Base-by-base conservation (phyloP, 1,139 yeast genomes). In the Candida sp. region DNA sequence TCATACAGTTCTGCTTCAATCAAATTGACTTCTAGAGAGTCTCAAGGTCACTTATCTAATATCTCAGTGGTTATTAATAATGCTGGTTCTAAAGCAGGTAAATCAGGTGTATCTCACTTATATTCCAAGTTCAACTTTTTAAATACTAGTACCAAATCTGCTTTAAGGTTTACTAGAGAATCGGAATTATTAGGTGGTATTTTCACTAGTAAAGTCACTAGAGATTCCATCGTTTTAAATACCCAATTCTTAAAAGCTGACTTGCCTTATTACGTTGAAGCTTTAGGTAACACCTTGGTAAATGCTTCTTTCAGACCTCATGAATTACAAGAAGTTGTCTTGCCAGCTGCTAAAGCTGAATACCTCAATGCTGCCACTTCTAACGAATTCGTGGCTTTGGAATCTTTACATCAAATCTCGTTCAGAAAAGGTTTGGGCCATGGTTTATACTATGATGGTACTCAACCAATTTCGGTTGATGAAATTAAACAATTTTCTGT, bases 111-210 rank as follows among this genome's bases (percentile, higher is more conserved):
- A 51, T 77, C 98, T 41, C 98, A 93, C 68, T 72, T 90, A 55
- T 78, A 91, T 60, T 82, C 95, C 58, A 82, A 90, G 68, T 90
- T 81, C 68, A 85, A 85, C 59, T 93, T 86, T 76, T 81, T 87
- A 67, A 86, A 87, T 77, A 90, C 97, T 50, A 77, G 77, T 52
- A 66, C 81, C 57, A 89, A 90, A 68, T 86, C 96, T 32, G 97
- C 96, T 29, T 78, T 93, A 63, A 87, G 99, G 74, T 77, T 91
- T 61, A 87, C 91, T 59, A 87, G 99, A 70, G 99, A 95, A 73
- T 74, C 93, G 45, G 99, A 95, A 73, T 81, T 93, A 54, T 78
- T 93, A 57, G 99, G 99, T 53, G 98, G 97, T 61, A 70, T 70
- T 51, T 81, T 89, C 65, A 64, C 79, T 41, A 75, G 95, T 40